Conservation (phyloP, 164 flowering plant species). For the Stephania yunnanensis region DNA sequence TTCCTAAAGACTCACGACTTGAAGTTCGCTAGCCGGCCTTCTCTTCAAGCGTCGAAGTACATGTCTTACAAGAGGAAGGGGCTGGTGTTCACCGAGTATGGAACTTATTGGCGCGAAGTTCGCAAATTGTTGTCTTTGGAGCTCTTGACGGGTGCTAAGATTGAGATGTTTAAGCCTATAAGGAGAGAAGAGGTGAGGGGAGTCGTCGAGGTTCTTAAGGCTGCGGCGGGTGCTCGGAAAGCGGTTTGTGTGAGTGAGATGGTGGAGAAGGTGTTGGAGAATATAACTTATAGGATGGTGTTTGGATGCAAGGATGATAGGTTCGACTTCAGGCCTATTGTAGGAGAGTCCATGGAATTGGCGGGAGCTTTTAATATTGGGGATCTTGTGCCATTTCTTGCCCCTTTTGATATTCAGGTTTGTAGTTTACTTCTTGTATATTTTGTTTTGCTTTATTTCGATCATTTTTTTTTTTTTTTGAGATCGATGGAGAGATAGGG, state of each 20-base stretch:
- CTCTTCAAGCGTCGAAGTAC: constrained; percentile 10
- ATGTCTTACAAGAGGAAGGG: constrained; percentile 9
- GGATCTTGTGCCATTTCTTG: constrained; percentile 24
- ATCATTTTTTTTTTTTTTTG: neutral
- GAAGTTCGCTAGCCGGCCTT: constrained; percentile 19
- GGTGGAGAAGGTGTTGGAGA: constrained; percentile 17
- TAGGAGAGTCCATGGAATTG: constrained; percentile 29
- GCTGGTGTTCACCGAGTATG: constrained; percentile 17
- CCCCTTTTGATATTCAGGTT: constrained; percentile 3
- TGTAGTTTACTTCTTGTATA: too few species aligned
- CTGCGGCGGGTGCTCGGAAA: neutral
- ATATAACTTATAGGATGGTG: constrained; percentile 30
- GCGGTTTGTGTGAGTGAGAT: constrained; percentile 15
- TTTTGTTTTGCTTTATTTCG: neutral
- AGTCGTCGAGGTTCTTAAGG: neutral
- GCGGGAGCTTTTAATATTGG: constrained; percentile 29
- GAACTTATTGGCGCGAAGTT: constrained; percentile 25
- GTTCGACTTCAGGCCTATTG: constrained; percentile 31
- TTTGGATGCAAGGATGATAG: constrained; percentile 41
- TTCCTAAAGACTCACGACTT: constrained; percentile 27
- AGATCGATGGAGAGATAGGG: neutral
- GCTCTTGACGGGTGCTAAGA: constrained; percentile 20
- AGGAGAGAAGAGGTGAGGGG: constrained; percentile 2
- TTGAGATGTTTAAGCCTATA: constrained; percentile 12
- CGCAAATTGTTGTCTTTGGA: constrained; percentile 15